These are phyloP conservation scores for Penicillium steckii DNA, from an alignment of 495 filamentous ascomycete genomes.

Conservation along the genomic window DNA sequence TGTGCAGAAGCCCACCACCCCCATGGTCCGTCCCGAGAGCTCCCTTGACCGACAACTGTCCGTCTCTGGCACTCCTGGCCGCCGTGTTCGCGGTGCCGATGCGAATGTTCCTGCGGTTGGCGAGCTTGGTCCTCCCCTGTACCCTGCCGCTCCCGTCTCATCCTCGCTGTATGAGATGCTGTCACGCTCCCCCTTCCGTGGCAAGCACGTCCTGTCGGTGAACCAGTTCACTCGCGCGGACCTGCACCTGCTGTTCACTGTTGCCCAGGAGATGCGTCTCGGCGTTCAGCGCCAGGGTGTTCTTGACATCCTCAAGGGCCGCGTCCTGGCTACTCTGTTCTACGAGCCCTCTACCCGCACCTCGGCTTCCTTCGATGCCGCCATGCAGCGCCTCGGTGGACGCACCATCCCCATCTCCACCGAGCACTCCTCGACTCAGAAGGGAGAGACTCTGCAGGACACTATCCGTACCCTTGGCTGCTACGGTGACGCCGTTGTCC, in stretches of 20 bases:
- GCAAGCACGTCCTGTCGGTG: constrained; percentile 83
- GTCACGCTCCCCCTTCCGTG: constrained; percentile 77
- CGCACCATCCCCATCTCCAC: constrained; percentile 75
- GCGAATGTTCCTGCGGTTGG: constrained; percentile 32
- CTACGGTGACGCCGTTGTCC: constrained; percentile 91
- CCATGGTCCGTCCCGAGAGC: constrained; percentile 45
- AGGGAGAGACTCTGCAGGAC: constrained; percentile 92
- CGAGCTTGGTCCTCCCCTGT: constrained; percentile 55
- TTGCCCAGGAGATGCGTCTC: constrained; percentile 94
- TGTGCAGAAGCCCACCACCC: constrained; percentile 49
- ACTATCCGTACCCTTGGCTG: constrained; percentile 89
- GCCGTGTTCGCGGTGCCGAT: constrained; percentile 29
- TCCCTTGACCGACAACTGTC: constrained; percentile 46
- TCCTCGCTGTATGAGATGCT: constrained; percentile 68
- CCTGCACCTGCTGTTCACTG: constrained; percentile 89
- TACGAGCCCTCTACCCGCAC: constrained; percentile 97
- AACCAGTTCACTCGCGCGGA: constrained; percentile 83
- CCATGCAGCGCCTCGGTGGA: constrained; percentile 96
- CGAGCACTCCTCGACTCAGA: constrained; percentile 78
- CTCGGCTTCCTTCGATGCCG: constrained; percentile 93
- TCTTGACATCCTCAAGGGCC: constrained; percentile 80
- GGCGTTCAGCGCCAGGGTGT: constrained; percentile 89
- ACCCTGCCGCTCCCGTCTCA: constrained; percentile 47
- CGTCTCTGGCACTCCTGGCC: constrained; percentile 40
- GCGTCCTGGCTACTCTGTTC: constrained; percentile 87